Percentiles rank a stretch among this genome's conserved stretches.
These are phyloP conservation scores for Umbilicaria muhlenbergii DNA, from an alignment of 495 filamentous ascomycete genomes.

Conservation along the genomic window DNA sequence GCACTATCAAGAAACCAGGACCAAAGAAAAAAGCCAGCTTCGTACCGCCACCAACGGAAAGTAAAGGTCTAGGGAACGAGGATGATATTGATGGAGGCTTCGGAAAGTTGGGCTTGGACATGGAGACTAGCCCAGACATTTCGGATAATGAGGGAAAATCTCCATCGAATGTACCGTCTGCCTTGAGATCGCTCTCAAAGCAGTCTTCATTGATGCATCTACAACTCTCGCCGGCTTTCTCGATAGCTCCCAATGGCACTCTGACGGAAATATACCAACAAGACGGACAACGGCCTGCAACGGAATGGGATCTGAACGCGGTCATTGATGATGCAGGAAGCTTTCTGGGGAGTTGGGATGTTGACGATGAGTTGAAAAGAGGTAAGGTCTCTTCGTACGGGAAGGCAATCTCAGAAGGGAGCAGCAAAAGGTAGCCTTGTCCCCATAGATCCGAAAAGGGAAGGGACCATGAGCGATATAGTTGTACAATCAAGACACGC, in stretches of 20 bases:
- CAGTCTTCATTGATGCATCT: neutral
- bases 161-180: no score
- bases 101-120: no score
- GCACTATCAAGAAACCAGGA: slow-evolving; percentile 24
- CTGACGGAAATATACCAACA: slow-evolving; percentile 6
- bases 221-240: slow-evolving; percentile 1
- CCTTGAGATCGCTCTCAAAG: neutral
- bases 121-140: no score
- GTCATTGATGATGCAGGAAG: slow-evolving; percentile 11
- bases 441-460: no score
- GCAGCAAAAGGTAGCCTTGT: no score
- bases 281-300: slow-evolving; percentile 11
- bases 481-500: no score
- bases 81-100: no score
- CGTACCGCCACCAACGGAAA: neutral
- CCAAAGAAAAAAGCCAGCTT: slow-evolving; percentile 6
- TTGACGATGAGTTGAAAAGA: slow-evolving; percentile 9
- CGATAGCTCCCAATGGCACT: slow-evolving; percentile 11
- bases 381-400: neutral
- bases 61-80: no score
- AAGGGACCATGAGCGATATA: no score
- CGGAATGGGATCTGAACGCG: slow-evolving; percentile 6
- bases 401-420: no score
- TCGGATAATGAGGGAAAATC: no score
- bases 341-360: slow-evolving; percentile 10